These are phyloP conservation scores for Salix exigua DNA, from an alignment of 345 rosid species.

Conservation along the genomic window DNA sequence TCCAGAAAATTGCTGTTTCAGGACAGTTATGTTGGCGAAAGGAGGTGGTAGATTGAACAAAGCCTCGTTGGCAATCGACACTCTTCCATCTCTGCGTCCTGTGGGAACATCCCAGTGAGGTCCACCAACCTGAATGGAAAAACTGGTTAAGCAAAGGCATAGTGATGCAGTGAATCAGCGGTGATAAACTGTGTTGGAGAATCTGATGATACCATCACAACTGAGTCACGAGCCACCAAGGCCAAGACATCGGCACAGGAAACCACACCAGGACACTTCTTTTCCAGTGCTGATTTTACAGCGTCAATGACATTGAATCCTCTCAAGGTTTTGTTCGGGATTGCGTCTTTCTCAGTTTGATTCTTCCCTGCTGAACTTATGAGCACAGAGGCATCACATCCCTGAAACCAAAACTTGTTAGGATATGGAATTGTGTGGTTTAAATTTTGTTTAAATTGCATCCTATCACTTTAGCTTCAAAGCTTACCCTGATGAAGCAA, in stretches of 20 bases:
- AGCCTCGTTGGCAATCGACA: slow-evolving; percentile 35
- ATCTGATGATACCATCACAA: slow-evolving; percentile 24
- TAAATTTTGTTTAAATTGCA: neutral
- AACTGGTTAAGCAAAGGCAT: neutral
- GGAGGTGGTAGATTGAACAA: slow-evolving; percentile 37
- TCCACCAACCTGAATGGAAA: slow-evolving; percentile 42
- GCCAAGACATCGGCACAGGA: slow-evolving; percentile 36
- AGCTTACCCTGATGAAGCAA: slow-evolving; percentile 47
- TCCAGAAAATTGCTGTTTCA: slow-evolving; percentile 32
- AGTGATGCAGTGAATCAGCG: neutral
- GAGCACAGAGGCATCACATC: slow-evolving; percentile 56
- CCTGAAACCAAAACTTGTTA: slow-evolving; percentile 23
- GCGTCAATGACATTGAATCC: slow-evolving; percentile 52
- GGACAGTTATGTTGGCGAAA: slow-evolving; percentile 21
- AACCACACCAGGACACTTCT: slow-evolving; percentile 33
- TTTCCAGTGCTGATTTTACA: slow-evolving; percentile 34
- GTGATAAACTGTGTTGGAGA: too few species aligned
- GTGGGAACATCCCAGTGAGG: slow-evolving; percentile 55
- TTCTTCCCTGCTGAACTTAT: slow-evolving; percentile 32
- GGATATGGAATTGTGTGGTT: neutral
- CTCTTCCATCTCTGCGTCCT: slow-evolving; percentile 62
- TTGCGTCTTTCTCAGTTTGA: slow-evolving; percentile 40
- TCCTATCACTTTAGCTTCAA: neutral
- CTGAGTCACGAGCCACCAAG: slow-evolving; percentile 36
- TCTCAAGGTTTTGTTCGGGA: slow-evolving; percentile 38